Conservation (phyloP, 306 rosid genomes). For the Castanopsis chinensis region DNA sequence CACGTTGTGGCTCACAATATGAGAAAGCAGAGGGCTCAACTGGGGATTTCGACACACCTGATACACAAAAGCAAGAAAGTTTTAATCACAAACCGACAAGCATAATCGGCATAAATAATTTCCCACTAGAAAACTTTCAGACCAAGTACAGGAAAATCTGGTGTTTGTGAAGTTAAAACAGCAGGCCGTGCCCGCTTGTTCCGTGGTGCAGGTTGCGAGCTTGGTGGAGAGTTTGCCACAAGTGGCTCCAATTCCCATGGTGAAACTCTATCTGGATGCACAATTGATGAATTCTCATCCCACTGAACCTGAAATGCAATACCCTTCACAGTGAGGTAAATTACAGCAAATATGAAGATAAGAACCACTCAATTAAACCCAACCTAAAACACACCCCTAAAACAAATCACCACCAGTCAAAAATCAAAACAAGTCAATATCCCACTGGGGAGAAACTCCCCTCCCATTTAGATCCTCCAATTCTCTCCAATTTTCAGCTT, state of each 20-base stretch:
- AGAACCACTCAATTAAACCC: not conserved
- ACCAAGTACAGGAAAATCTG: slow-evolving; percentile 71
- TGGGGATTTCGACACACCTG: slow-evolving; percentile 78
- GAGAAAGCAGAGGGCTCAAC: slow-evolving; percentile 60
- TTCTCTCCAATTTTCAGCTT: too few relatives aligned
- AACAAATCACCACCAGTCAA: too few relatives aligned
- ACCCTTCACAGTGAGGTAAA: slow-evolving; percentile 1
- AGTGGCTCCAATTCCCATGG: slow-evolving; percentile 99
- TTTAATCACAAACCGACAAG: slow-evolving; percentile 11
- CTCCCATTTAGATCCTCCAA: too few relatives aligned
- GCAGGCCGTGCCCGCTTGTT: slow-evolving; percentile 84
- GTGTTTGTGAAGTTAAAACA: slow-evolving; percentile 54
- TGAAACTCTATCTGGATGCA: slow-evolving; percentile 95
- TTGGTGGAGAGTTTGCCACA: slow-evolving; percentile 60
- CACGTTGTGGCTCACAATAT: slow-evolving; percentile 60
- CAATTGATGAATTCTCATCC: slow-evolving; percentile 89
- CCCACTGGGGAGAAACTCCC: too few relatives aligned
- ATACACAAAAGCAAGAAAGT: slow-evolving; percentile 18
- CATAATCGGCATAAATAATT: slow-evolving; percentile 4
- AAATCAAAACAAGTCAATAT: too few relatives aligned
- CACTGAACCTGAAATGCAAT: slow-evolving; percentile 77
- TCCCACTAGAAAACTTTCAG: slow-evolving; percentile 17
- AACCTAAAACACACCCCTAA: too few relatives aligned
- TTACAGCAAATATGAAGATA: not conserved
- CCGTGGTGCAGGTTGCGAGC: slow-evolving; percentile 70